phyloP scores from a whole-genome alignment of 306 rosid genomes.

The Quercus bicolor region DNA sequence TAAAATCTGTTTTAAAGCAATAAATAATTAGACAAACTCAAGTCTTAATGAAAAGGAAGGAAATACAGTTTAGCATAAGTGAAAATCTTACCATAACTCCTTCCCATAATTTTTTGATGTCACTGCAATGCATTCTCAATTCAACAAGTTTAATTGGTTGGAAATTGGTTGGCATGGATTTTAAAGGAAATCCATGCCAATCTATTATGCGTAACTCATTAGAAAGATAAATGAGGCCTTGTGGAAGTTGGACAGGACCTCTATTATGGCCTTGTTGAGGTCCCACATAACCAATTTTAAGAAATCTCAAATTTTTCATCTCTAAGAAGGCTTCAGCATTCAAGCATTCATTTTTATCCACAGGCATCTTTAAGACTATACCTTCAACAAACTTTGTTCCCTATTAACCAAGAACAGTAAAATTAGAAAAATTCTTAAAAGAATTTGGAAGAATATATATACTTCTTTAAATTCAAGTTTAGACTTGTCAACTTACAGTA shows the following conservation, averaged over 20 bases:
- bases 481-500: background rate
- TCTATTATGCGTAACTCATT: background rate
- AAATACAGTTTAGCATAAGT: background rate
- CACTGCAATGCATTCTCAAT: background rate
- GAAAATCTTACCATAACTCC: background rate
- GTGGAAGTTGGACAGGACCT: background rate
- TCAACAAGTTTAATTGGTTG: background rate
- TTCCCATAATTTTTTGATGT: background rate
- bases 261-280: fast-evolving
- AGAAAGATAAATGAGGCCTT: background rate
- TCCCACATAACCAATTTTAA: background rate
- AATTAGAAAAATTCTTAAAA: fast-evolving
- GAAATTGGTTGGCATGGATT: background rate
- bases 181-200: background rate
- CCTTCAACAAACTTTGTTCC: background rate
- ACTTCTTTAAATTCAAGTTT: background rate
- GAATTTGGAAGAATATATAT: background rate
- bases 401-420: background rate
- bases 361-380: background rate
- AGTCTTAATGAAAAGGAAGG: fast-evolving
- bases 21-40: background rate
- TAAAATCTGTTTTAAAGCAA: background rate
- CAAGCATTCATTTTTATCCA: fast-evolving
- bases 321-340: background rate
- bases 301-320: background rate